Conservation (phyloP, 2,329 filamentous ascomycete species). For the Aspergillus hortae region DNA sequence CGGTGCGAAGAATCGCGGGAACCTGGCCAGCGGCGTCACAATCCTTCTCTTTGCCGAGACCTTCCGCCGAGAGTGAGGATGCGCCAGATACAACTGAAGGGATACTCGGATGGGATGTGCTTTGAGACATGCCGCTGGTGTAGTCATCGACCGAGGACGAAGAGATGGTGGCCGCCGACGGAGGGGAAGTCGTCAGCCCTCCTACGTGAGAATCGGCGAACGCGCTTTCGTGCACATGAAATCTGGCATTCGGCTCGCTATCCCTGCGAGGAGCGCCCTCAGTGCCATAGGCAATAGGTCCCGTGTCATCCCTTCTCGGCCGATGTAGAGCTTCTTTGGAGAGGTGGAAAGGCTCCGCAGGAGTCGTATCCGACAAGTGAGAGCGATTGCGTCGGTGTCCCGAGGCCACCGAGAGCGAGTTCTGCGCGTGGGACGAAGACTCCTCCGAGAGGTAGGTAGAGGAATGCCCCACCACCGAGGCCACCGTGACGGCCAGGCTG, state of each 20-base stretch:
- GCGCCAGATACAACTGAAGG: constrained; percentile 44
- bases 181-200: constrained; percentile 34
- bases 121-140: constrained; percentile 46
- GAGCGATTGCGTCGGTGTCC: constrained; percentile 36
- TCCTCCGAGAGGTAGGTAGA: constrained; percentile 34
- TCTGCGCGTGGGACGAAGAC: constrained; percentile 9
- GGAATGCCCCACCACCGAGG: constrained; percentile 41
- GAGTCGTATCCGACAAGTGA: constrained; percentile 27
- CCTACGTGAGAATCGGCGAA: constrained; percentile 17
- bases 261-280: constrained; percentile 4
- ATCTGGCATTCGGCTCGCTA: constrained; percentile 20
- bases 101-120: constrained; percentile 46
- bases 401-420: constrained; percentile 9
- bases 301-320: constrained; percentile 27
- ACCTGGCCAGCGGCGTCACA: constrained; percentile 23
- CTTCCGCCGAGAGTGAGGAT: constrained; percentile 44
- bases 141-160: constrained; percentile 46
- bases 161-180: constrained; percentile 45
- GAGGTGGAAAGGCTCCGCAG: constrained; percentile 32
- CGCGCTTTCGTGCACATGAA: constrained; percentile 15
- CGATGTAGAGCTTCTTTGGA: constrained; percentile 34
- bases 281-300: constrained; percentile 9
- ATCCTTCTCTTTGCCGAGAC: constrained; percentile 27
- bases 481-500: constrained; percentile 42
- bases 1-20: constrained; percentile 39